Evolutionary conservation across 2,329 filamentous ascomycete species (phyloP).

Genomic region (Cadophora sp.): DNA sequence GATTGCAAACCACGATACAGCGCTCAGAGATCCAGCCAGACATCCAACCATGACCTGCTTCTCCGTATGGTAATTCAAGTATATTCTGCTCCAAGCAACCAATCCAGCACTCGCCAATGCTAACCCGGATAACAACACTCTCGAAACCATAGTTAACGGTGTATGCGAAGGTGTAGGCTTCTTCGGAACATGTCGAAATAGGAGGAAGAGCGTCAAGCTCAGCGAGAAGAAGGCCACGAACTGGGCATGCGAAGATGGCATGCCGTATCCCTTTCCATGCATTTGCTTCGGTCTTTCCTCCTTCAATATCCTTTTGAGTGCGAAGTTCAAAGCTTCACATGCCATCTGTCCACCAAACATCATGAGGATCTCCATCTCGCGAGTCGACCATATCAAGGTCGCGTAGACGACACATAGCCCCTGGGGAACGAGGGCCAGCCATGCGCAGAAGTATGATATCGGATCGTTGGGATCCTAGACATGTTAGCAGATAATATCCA

Average conservation of each 20-base stretch:
- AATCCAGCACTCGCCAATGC: constrained; percentile 66
- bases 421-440: constrained; percentile 92
- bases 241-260: constrained; percentile 95
- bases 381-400: constrained; percentile 87
- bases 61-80: constrained; percentile 90
- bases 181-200: constrained; percentile 75
- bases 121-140: constrained; percentile 59
- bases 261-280: constrained; percentile 93
- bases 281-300: constrained; percentile 85
- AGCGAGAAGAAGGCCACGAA: constrained; percentile 92
- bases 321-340: constrained; percentile 91
- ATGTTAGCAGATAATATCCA: constrained; percentile 21
- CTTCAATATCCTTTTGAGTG: constrained; percentile 87
- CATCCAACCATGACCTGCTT: constrained; percentile 86
- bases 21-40: constrained; percentile 72
- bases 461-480: constrained; percentile 82
- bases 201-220: constrained; percentile 82
- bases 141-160: constrained; percentile 67
- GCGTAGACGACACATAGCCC: constrained; percentile 89
- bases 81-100: constrained; percentile 85
- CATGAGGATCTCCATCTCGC: constrained; percentile 86
- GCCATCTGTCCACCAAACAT: constrained; percentile 92
- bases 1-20: constrained; percentile 77
- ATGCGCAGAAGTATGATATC: constrained; percentile 87
- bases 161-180: constrained; percentile 49